Evolutionary conservation across 805 yeast species (phyloP), one percentile per base, ranked within the genome.

Genomic region (Kuraishia piskuri): DNA sequence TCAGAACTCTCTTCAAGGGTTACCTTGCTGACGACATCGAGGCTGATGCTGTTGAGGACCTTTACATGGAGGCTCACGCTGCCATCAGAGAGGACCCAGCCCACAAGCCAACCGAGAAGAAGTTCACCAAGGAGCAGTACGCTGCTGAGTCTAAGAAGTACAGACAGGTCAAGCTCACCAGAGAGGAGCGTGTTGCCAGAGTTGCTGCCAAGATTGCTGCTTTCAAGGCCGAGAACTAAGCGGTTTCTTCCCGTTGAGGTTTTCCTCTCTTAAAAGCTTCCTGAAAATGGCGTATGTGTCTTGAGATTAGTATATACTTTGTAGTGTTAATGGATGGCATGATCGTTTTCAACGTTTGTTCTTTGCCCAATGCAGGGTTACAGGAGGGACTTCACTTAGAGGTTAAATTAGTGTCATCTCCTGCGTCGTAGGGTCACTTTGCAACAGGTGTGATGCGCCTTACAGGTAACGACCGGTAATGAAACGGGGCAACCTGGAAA

Each of bases 21-120:
- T 94, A 94, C 92, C 76, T 94, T 66, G 96, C 85, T 67, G 97
- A 92, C 70, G 98, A 90, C 76, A 82, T 94, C 68, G 98, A 94
- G 76, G 94, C 98, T 67, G 99, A 94, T 70, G 88, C 86, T 64
- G 72, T 94, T 66, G 99, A 94, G 84, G 99, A 94, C 72, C 74
- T 94, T 75, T 94, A 92, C 91, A 67, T 82, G 63, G 86, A 83
- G 69, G 99, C 99, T 70, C 97, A 90, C 78, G 95, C 82, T 72
- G 82, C 84, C 67, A 94, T 94, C 83, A 91, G 98, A 82, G 98
- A 73, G 63, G 95, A 92, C 82, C 99, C 99, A 75, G 58, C 84
- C 63, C 83, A 83, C 87, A 86, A 86, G 81, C 88, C 90, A 72
- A 78, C 96, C 68, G 87, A 83, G 76, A 84, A 83, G 85, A 89